phyloP scores from a whole-genome alignment of 2,329 filamentous ascomycete genomes.

The Graphilbum fragrans region DNA sequence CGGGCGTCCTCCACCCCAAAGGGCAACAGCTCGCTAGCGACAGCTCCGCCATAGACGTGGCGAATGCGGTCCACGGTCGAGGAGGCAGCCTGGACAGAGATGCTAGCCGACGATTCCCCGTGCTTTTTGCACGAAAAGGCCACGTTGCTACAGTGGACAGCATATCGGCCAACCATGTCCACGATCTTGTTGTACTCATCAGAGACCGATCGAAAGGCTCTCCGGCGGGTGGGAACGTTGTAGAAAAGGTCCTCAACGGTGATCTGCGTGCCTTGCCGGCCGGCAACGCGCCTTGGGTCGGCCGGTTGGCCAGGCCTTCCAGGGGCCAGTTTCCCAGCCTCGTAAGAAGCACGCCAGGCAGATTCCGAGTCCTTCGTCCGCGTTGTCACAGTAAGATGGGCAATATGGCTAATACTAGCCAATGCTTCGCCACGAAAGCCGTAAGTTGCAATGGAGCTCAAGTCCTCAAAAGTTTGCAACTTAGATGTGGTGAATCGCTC shows the following conservation, averaged over 20 bases:
- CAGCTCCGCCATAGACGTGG: conserved; percentile 71
- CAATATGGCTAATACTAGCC: conserved; percentile 96
- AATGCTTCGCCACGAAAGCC: conserved; percentile 96
- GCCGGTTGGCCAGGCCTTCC: conserved; percentile 77
- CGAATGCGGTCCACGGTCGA: conserved; percentile 73
- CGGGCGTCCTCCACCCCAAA: conserved; percentile 60
- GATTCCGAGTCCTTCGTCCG: conserved; percentile 79
- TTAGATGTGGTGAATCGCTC: conserved; percentile 97
- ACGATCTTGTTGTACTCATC: conserved; percentile 98
- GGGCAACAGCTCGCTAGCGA: conserved; percentile 79
- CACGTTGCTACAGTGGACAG: conserved; percentile 82
- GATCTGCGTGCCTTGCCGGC: conserved; percentile 84
- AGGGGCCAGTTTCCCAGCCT: conserved; percentile 67
- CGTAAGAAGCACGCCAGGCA: conserved; percentile 84
- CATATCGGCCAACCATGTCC: conserved; percentile 86
- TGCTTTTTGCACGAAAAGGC: conserved; percentile 96
- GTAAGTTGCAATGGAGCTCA: conserved; percentile 83
- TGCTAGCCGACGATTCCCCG: conserved; percentile 70
- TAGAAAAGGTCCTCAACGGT: conserved; percentile 96
- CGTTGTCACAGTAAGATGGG: conserved; percentile 88
- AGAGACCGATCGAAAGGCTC: conserved; percentile 79
- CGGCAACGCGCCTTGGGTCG: conserved; percentile 80
- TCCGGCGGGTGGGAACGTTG: conserved; percentile 78
- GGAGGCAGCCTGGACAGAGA: conserved; percentile 66
- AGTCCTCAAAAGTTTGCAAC: conserved; percentile 82